These are phyloP conservation scores for Thelephora terrestris DNA, from an alignment of 1,284 basidiomycete species.

Conservation along the genomic window DNA sequence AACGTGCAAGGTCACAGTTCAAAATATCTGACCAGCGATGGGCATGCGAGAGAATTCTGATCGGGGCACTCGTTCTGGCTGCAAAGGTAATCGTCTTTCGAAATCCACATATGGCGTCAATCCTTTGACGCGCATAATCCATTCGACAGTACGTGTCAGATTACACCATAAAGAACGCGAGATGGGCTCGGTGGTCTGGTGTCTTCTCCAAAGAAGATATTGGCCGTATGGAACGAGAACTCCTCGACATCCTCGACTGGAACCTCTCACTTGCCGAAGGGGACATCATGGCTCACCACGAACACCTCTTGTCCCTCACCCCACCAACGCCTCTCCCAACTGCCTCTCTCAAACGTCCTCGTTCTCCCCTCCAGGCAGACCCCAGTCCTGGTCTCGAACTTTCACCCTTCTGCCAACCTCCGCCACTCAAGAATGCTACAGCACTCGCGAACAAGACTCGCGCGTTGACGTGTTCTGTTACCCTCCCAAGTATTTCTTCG, in stretches of 20 bases:
- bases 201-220: conserved; percentile 70
- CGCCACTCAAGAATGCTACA: too few relatives aligned
- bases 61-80: conserved; percentile 60
- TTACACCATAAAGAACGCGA: conserved; percentile 66
- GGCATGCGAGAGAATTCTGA: conserved; percentile 69
- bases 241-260: conserved; percentile 65
- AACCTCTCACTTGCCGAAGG: conserved; percentile 52
- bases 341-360: not conserved
- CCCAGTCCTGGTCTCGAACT: too few relatives aligned
- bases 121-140: not conserved
- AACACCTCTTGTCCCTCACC: conserved; percentile 34
- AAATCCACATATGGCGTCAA: not conserved
- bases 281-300: conserved; percentile 54
- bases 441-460: too few relatives aligned
- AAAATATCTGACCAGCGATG: conserved; percentile 69
- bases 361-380: not conserved
- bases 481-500: too few relatives aligned
- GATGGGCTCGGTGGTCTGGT: conserved; percentile 70
- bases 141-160: conserved; percentile 54
- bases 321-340: not conserved
- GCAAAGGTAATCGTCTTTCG: conserved; percentile 43
- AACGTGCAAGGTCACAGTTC: conserved; percentile 60
- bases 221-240: conserved; percentile 68
- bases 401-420: too few relatives aligned
- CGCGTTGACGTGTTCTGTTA: too few relatives aligned